These are phyloP conservation scores for Phytophthora sp. DNA, from an alignment of 352 stramenopile genomes.

Conservation along the genomic window DNA sequence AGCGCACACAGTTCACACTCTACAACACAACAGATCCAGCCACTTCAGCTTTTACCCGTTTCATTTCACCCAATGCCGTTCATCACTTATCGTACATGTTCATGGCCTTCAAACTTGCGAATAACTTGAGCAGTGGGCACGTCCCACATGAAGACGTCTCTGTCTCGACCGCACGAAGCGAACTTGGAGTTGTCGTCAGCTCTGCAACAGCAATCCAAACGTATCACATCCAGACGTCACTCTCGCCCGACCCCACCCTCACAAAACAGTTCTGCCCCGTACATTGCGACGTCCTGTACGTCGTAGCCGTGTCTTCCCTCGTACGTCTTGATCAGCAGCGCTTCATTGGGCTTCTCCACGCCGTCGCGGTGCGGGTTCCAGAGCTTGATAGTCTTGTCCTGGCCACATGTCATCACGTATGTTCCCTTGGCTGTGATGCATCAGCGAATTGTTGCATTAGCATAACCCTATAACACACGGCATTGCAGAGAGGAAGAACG, in stretches of 20 bases:
- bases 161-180: constrained; percentile 87
- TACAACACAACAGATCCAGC: constrained; percentile 23
- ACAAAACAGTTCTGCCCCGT: constrained; percentile 20
- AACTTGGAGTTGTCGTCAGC: constrained; percentile 88
- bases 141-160: constrained; percentile 89
- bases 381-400: constrained; percentile 87
- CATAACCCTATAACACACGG: background rate
- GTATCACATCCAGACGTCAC: constrained; percentile 2
- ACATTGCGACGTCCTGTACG: constrained; percentile 91
- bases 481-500: background rate
- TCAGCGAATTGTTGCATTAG: background rate
- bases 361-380: constrained; percentile 89
- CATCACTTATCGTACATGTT: constrained; percentile 48
- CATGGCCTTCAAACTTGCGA: constrained; percentile 90
- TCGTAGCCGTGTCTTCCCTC: constrained; percentile 88
- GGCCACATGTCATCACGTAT: constrained; percentile 90
- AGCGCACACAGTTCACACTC: constrained; percentile 87
- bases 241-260: background rate
- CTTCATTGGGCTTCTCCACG: constrained; percentile 60
- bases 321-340: constrained; percentile 87
- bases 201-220: constrained; percentile 35
- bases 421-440: constrained; percentile 73
- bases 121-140: constrained; percentile 86
- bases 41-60: background rate
- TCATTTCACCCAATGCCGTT: background rate